Evolutionary conservation across 2,329 filamentous ascomycete species (phyloP).

Genomic region (Fusarium falciforme): DNA sequence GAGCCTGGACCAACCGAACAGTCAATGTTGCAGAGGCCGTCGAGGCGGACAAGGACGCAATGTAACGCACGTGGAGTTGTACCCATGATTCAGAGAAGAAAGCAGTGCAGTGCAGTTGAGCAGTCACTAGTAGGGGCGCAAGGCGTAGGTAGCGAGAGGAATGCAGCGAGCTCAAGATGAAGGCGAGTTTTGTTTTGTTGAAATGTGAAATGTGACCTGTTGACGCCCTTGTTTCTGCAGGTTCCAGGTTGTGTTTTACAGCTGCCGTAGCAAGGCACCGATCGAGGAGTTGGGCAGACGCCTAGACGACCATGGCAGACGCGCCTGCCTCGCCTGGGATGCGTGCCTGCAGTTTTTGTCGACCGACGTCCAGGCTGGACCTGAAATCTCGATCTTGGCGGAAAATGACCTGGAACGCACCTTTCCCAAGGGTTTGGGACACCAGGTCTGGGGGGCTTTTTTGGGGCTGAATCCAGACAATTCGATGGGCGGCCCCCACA

Average conservation of each 20-base stretch:
- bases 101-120: constrained; percentile 1
- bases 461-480: constrained; percentile 34
- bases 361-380: constrained; percentile 1
- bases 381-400: constrained; percentile 33
- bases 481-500: constrained; percentile 20
- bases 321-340: not conserved
- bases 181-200: constrained; percentile 2
- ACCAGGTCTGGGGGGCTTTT: constrained; percentile 17
- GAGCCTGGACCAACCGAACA: constrained; percentile 30
- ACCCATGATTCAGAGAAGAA: constrained; percentile 11
- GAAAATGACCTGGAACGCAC: constrained; percentile 12
- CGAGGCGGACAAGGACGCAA: constrained; percentile 20
- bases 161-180: not conserved
- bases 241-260: not conserved
- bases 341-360: constrained; percentile 22
- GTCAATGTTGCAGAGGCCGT: not conserved
- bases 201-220: constrained; percentile 5
- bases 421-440: constrained; percentile 34
- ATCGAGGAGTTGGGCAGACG: not conserved
- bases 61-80: constrained; percentile 24
- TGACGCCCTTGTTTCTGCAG: not conserved
- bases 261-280: not conserved
- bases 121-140: constrained; percentile 6
- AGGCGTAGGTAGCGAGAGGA: not conserved
- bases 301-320: not conserved